Base-by-base conservation (phyloP, 2,329 filamentous ascomycete genomes). In the Ceratocystis harringtonii region DNA sequence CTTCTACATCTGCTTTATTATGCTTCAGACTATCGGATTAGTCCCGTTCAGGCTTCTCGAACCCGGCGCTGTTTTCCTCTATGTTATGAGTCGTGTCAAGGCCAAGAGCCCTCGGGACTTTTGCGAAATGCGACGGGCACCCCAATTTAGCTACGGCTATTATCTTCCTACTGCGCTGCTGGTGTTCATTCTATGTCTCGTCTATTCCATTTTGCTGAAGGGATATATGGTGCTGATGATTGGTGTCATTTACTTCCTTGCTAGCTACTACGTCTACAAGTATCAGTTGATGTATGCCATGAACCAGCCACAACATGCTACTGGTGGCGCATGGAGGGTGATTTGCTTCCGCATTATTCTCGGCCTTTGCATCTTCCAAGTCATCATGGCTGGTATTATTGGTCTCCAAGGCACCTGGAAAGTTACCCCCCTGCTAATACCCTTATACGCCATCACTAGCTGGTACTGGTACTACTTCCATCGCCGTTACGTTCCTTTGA, bases 281-380 rank as follows among this genome's bases (percentile, higher is more conserved):
- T 99, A 99, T 76, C 95, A 99, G 77, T 80, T 99, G 3, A 80
- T 99, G 3, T 99, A 99, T 74, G 91, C 94, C 41, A 99, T 99
- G 94, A 92, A 97, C 71, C 92, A 97, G 73, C 89, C 90, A 17
- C 90, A 95, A 72, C 91, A 96, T 73, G 90, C 91, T 17, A 97
- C 92, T 0, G 95, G 95, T 22, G 86, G 88, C 68, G 91, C 92
- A 3, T 99, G 94, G 94, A 87, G 89, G 61, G 95, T 99, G 82
- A 96, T 99, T 68, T 96, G 91, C 76, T 90, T 94, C 72, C 89
- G 94, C 44, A 82, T 96, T 67, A 84, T 97, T 65, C 78, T 96
- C 28, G 94, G 94, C 0, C 77, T 96, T 8, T 77, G 95, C 2
- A 84, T 97, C 52, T 96, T 96, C 72, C 91, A 99, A 74, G 76